A percentile compares a stretch with the other conserved stretches of the same genome.
These are phyloP conservation scores for Aspergillus latus DNA, from an alignment of 2,329 filamentous ascomycete species.

Conservation along the genomic window DNA sequence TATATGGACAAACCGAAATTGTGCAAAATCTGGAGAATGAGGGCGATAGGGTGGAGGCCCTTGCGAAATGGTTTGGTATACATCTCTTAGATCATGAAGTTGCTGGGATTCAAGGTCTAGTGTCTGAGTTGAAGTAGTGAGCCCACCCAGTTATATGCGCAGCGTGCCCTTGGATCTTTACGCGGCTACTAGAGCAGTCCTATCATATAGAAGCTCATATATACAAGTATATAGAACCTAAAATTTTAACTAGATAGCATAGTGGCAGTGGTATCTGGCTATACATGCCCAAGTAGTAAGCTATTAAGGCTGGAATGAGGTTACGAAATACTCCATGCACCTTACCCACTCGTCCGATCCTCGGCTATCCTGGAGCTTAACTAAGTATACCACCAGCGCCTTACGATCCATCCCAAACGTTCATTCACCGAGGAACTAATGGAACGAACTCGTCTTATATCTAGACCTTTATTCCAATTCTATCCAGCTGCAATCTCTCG, in stretches of 20 bases:
- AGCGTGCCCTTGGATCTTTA: background rate
- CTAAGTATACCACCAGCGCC: background rate
- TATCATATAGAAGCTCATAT: background rate
- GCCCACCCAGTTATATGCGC: background rate
- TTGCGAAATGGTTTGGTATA: conserved; percentile 56
- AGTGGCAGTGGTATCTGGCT: too few relatives aligned
- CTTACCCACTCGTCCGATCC: conserved; percentile 10
- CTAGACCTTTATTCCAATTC: background rate
- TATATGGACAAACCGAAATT: conserved; percentile 51
- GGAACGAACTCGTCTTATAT: conserved; percentile 6
- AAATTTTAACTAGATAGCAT: too few relatives aligned
- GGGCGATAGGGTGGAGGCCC: conserved; percentile 52
- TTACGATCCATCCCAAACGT: background rate
- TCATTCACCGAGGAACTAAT: background rate
- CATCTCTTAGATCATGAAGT: conserved; percentile 52
- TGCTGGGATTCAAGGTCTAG: conserved; percentile 51
- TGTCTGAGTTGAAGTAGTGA: conserved; percentile 46
- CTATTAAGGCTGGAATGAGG: too few relatives aligned
- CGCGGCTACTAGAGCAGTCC: background rate
- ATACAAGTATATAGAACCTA: background rate
- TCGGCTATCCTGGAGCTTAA: conserved; percentile 15
- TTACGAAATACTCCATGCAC: background rate
- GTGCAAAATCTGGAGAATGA: conserved; percentile 53
- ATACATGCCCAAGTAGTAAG: too few relatives aligned
- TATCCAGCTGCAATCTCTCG: background rate